Evolutionary conservation across 169 alveolate genomes (phyloP).

Genomic region (Cyclospora cayetanensis): DNA sequence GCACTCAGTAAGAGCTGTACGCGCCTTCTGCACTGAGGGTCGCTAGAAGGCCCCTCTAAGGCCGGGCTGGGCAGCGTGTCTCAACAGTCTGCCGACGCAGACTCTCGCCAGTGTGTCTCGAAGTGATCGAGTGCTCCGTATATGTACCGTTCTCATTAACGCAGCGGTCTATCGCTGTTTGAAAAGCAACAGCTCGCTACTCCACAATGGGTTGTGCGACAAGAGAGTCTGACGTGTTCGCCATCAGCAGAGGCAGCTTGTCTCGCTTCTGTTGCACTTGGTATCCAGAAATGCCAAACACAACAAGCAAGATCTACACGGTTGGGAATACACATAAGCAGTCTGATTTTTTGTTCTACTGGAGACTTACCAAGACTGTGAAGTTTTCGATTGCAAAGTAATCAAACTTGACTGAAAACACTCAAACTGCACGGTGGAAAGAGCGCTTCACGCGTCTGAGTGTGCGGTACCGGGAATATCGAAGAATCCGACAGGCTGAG

Average conservation of each 20-base stretch:
- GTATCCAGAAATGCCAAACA: neutral
- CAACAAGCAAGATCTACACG: neutral
- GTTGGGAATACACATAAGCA: neutral
- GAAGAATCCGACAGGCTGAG: slow-evolving; percentile 3
- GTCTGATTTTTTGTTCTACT: neutral
- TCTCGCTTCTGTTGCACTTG: slow-evolving; percentile 3
- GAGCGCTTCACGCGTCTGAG: neutral
- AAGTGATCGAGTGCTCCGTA: too few species aligned
- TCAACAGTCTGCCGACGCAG: too few species aligned
- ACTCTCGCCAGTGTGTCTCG: too few species aligned
- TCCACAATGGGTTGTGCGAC: too few species aligned
- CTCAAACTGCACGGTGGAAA: neutral
- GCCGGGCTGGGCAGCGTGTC: too few species aligned
- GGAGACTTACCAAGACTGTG: neutral
- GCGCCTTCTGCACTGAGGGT: too few species aligned
- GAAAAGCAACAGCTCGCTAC: too few species aligned
- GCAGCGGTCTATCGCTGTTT: too few species aligned
- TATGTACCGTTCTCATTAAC: too few species aligned
- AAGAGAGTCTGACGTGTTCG: too few species aligned
- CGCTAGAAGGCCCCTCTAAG: too few species aligned
- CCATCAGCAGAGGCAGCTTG: neutral
- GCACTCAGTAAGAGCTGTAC: too few species aligned
- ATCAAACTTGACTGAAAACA: neutral
- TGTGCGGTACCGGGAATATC: neutral
- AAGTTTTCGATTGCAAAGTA: neutral